Evolutionary conservation across 1,139 yeast genomes (phyloP), one percentile per base, ranked within the genome.

Genomic region (Diutina pseudorugosa): DNA sequence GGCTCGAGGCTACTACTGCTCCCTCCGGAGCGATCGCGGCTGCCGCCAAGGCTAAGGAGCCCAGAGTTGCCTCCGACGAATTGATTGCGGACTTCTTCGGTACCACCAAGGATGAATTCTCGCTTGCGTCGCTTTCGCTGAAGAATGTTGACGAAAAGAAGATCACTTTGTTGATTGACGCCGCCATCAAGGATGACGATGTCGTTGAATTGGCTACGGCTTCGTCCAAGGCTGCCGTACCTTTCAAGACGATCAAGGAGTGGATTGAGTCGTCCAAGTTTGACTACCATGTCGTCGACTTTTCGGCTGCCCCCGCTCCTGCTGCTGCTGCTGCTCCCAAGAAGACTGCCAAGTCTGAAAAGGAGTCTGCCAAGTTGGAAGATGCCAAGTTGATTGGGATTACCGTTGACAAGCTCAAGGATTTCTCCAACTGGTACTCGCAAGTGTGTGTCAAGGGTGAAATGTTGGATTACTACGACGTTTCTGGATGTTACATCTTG

Each of bases 381-480:
- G 96, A 89, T 65, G 96, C 96, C 54, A 93, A 93, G 62, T 75
- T 93, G 63, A 89, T 93, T 61, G 98, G 98, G 68, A 91, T 94
- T 66, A 94, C 98, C 50, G 95, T 86, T 52, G 96, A 90, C 68
- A 94, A 93, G 73, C 79, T 83, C 57, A 76, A 81, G 63, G 98
- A 94, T 66, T 94, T 94, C 76, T 82, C 98, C 56, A 82, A 90
- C 53, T 94, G 99, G 99, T 94, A 93, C 75, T 90, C 91, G 59
- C 98, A 94, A 74, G 85, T 94, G 55, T 78, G 90, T 58, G 85
- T 93, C 62, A 94, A 94, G 74, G 95, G 96, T 69, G 98, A 94
- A 71, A 88, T 94, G 95, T 77, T 94, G 65, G 98, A 94, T 68
- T 94, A 94, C 75, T 93, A 94, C 65, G 98, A 94, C 66, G 97